Evolutionary conservation across 441 rosid species (phyloP), one percentile per base, ranked within the genome.

Genomic region (Croton laevigatus): DNA sequence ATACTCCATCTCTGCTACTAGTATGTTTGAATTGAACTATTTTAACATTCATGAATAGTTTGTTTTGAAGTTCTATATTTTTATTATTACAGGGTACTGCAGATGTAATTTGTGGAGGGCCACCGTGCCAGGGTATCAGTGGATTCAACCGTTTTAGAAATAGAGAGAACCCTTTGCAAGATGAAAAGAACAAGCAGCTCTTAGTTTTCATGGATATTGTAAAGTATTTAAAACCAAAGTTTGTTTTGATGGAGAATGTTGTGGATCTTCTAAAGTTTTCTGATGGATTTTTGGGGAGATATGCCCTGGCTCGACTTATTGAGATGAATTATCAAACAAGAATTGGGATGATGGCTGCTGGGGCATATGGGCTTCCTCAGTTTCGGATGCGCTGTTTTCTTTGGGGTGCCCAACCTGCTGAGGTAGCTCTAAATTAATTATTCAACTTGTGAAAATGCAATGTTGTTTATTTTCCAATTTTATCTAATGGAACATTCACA

Each of bases 101-200:
- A n/a, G 89, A 88, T 80, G 93, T 88, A 22, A 68, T 93, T 53
- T 89, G 98, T 68, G 97, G 97, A 10, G 97, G 98, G 7, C 97
- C 98, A 0, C 96, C 98, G 0, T 93, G 96, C 67, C 97, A 93
- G 81, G 98, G 98, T 1, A 78, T 93, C n/a, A 93, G 94, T 45
- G 97, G 98, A 5, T 85, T 78, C 69, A 93, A 93, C 66, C 81
- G 97, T n/a, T 87, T 79, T 42, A 85, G 96, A 59, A 81, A 93
- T 52, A 55, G 3, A 52, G 71, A 78, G 1, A 44, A 79, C n/a
- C 98, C 98, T 6, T 66, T 91, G 52, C 63, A 73, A 1, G 96
- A 88, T 67, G 87, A 83, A 59, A 93, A 83, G 69, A 93, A 93
- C 75, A 81, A 78, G 57, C 94, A 93, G 44, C 82, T 89, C 17